These are phyloP conservation scores for Trypanosoma rangeli DNA, from an alignment of 208 protist species.

Conservation along the genomic window DNA sequence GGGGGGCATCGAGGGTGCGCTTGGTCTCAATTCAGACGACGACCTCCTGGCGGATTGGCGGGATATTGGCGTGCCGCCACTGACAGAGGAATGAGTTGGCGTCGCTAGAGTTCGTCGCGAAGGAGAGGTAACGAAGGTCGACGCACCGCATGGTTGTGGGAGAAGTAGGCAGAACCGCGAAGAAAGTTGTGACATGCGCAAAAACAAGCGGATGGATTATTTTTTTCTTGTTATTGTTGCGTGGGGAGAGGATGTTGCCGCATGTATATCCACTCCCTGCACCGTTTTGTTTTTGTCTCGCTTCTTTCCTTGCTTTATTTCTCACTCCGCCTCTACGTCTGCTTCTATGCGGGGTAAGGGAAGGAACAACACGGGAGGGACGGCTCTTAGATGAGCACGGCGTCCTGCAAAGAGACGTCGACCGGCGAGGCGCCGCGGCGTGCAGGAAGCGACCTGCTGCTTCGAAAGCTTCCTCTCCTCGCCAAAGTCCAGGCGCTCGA, in stretches of 20 bases:
- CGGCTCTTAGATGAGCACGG: not conserved
- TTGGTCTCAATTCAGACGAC: slow-evolving; percentile 13
- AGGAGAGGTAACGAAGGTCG: too few relatives aligned
- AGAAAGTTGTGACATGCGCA: not conserved
- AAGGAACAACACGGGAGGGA: not conserved
- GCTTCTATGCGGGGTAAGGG: not conserved
- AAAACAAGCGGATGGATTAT: not conserved
- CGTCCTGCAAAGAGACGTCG: not conserved
- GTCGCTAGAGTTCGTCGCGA: too few relatives aligned
- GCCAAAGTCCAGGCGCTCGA: slow-evolving; percentile 39
- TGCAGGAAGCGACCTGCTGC: slow-evolving; percentile 48
- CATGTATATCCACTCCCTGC: too few relatives aligned
- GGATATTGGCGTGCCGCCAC: slow-evolving; percentile 26
- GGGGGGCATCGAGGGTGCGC: slow-evolving; percentile 20
- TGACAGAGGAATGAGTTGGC: slow-evolving; percentile 21
- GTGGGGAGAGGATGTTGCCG: not conserved
- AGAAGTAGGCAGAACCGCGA: not conserved
- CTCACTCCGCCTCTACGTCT: not conserved
- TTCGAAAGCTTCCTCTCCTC: slow-evolving; percentile 60
- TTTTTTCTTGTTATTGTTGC: not conserved
- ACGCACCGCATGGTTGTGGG: not conserved
- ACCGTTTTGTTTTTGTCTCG: too few relatives aligned
- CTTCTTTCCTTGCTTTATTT: too few relatives aligned
- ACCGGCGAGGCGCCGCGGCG: not conserved
- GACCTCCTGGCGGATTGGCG: slow-evolving; percentile 29